Evolutionary conservation across 148 eudicot species (phyloP).

Genomic region (Fallopia convolvulus): DNA sequence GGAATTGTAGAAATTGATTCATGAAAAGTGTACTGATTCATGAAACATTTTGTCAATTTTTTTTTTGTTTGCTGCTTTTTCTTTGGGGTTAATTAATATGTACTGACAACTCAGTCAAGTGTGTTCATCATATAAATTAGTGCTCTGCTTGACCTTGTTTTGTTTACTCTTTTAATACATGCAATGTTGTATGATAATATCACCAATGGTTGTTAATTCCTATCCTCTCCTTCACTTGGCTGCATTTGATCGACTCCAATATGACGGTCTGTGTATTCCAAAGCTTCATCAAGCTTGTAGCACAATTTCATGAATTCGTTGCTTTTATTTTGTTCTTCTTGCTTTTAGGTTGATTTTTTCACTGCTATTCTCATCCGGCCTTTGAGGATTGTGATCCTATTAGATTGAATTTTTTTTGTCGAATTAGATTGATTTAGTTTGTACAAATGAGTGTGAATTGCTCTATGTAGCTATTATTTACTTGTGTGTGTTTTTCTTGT

Average conservation of each 20-base stretch:
- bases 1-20: no score
- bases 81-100: no score
- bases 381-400: constrained; percentile 82
- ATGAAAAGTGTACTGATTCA: no score
- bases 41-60: no score
- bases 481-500: not conserved
- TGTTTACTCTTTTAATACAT: not conserved
- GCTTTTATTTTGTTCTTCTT: constrained; percentile 4
- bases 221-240: not conserved
- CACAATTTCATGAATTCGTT: not conserved
- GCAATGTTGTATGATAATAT: not conserved
- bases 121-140: not conserved
- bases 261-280: not conserved
- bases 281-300: not conserved
- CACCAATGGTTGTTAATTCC: not conserved
- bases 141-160: not conserved
- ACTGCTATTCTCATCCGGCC: constrained; percentile 73
- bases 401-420: not conserved
- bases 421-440: not conserved
- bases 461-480: not conserved
- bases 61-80: no score
- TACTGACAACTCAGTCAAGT: no score
- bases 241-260: not conserved
- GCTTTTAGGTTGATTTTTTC: constrained; percentile 64
- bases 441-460: not conserved